phyloP scores from a whole-genome alignment of 1,139 yeast genomes.

The Hyphopichia fennica region DNA sequence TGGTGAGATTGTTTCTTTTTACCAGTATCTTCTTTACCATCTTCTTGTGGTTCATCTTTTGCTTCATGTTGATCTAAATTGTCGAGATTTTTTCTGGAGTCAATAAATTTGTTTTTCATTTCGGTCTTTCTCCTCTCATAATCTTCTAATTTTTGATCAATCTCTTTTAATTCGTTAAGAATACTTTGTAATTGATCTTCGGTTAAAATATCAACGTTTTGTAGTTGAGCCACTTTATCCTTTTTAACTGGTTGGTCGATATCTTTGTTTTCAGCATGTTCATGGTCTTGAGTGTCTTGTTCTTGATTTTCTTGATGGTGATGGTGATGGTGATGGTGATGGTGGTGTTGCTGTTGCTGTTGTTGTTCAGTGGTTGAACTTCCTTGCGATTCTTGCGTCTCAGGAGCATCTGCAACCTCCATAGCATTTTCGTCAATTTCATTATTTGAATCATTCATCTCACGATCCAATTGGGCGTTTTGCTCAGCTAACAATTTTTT shows the following conservation, averaged over 20 bases:
- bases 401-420: constrained; percentile 1
- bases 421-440: constrained; percentile 5
- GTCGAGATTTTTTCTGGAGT: constrained; percentile 11
- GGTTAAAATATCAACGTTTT: constrained; percentile 18
- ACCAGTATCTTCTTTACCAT: constrained; percentile 12
- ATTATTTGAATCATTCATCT: constrained; percentile 8
- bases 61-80: constrained; percentile 6
- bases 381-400: no score
- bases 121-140: constrained; percentile 38
- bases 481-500: constrained; percentile 23
- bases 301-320: constrained; percentile 1
- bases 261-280: not conserved
- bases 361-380: no score
- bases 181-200: constrained; percentile 37
- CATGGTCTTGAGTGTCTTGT: not conserved
- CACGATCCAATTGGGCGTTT: constrained; percentile 4
- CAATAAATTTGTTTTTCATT: constrained; percentile 33
- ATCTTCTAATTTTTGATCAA: constrained; percentile 39
- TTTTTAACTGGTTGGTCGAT: not conserved
- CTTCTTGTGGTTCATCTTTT: constrained; percentile 5
- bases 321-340: no score
- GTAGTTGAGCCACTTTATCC: constrained; percentile 8
- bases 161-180: constrained; percentile 32
- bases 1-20: constrained; percentile 34
- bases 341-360: no score